phyloP scores from a whole-genome alignment of 2,329 filamentous ascomycete species.

The Fusarium lyarnte region DNA sequence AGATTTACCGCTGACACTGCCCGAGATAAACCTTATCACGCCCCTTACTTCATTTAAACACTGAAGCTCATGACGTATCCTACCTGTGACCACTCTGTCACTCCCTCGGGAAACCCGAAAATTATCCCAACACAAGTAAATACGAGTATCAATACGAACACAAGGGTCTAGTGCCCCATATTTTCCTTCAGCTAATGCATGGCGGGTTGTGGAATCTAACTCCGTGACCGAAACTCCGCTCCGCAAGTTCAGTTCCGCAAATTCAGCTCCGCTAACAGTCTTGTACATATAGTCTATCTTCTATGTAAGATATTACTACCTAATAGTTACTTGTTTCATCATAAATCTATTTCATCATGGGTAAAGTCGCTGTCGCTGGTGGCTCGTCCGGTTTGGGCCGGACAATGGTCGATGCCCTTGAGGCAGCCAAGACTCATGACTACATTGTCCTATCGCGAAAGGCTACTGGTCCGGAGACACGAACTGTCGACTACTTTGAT shows the following conservation, averaged over 20 bases:
- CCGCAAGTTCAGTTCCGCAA: background rate
- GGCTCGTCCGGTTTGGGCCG: background rate
- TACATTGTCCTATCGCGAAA: background rate
- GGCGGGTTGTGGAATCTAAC: background rate
- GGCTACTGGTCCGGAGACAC: rapidly evolving
- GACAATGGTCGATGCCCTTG: background rate
- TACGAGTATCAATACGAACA: too few relatives aligned
- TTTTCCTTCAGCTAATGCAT: background rate
- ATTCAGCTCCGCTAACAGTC: background rate
- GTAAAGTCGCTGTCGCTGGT: background rate
- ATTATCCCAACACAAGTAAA: background rate
- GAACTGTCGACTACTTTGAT: background rate
- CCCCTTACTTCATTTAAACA: rapidly evolving
- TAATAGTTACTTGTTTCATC: background rate
- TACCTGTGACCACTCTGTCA: rapidly evolving
- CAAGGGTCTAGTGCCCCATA: background rate
- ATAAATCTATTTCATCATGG: background rate
- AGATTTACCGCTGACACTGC: rapidly evolving
- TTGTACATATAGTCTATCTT: background rate
- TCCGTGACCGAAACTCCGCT: background rate
- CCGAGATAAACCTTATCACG: background rate
- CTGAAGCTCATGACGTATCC: rapidly evolving
- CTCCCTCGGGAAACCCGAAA: rapidly evolving
- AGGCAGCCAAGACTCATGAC: background rate
- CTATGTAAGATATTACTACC: background rate